Base-by-base conservation (phyloP, 257 asterid species). In the Fraxinus excelsior region DNA sequence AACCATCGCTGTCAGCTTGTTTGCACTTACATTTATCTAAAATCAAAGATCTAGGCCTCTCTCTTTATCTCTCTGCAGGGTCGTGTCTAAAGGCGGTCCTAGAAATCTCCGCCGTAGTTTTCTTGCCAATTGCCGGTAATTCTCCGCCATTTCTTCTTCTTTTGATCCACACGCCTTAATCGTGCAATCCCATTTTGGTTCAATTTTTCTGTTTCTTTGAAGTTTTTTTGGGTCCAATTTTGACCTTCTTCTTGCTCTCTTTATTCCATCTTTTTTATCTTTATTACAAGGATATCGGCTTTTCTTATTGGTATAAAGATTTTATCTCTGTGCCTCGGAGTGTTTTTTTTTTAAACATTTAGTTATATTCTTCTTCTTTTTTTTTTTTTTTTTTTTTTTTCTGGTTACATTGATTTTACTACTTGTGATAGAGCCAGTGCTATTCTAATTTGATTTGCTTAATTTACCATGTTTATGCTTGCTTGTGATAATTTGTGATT, bases 21-120 rank as follows among this genome's bases (percentile, higher is more conserved):
- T n/a, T n/a, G n/a, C n/a, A n/a, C n/a, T n/a, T n/a, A n/a, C n/a
- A n/a, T n/a, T n/a, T n/a, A n/a, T n/a, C n/a, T n/a, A n/a, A n/a
- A n/a, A n/a, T 77, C 70, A 73, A 60, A 42, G 79, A 80, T 77
- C 84, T 77, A 78, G 70, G 70, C 76, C 76, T 65, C 46, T 42
- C 5, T 1, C 5, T 3, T 3, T 80, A 79, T 80, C 81, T 58
- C 70, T 73, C 82, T 67, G 14, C 75, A 72, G 80, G 68, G 76
- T 72, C 67, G 70, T 76, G 74, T 81, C 83, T 2, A 3, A 60
- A 60, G 60, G 23, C 34, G 7, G 34, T 62, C 68, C 19, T 62
- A 12, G 37, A 85, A 79, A 53, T 79, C 82, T 85, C 82, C 78
- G 76, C 85, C 76, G 67, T 66, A 26, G 23, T 73, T 79, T 53